These are phyloP conservation scores for Exobasidium rhododendri DNA, from an alignment of 1,284 basidiomycete genomes.

Conservation along the genomic window DNA sequence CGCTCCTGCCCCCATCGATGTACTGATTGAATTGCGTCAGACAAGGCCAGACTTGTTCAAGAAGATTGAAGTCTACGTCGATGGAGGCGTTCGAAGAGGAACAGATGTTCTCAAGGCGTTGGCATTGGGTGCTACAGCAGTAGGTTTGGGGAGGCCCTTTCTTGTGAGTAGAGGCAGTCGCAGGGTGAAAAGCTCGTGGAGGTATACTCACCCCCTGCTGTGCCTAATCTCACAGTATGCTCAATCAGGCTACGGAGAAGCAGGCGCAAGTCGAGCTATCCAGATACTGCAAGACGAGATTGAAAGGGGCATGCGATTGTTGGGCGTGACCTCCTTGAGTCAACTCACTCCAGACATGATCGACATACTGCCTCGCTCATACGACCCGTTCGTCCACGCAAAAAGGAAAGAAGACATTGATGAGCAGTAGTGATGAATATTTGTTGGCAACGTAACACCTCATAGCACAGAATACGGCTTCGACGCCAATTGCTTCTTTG, in stretches of 20 bases:
- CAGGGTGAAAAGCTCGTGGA: too few relatives aligned
- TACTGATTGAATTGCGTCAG: slow-evolving; percentile 61
- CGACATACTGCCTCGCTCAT: slow-evolving; percentile 34
- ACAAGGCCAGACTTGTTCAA: slow-evolving; percentile 73
- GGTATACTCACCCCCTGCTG: too few relatives aligned
- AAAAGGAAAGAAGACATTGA: background rate
- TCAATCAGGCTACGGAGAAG: slow-evolving; percentile 81
- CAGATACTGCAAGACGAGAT: slow-evolving; percentile 77
- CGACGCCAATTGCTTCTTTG: background rate
- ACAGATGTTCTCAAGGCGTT: slow-evolving; percentile 75
- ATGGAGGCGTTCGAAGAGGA: slow-evolving; percentile 80
- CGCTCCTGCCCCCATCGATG: slow-evolving; percentile 49
- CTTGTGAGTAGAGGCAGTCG: slow-evolving; percentile 57
- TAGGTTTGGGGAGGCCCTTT: slow-evolving; percentile 83
- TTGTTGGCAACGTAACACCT: background rate
- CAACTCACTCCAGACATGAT: slow-evolving; percentile 80
- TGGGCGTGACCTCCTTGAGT: slow-evolving; percentile 70
- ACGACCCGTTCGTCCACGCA: background rate
- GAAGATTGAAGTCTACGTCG: slow-evolving; percentile 73
- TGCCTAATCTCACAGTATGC: slow-evolving; percentile 64
- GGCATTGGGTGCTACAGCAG: slow-evolving; percentile 78
- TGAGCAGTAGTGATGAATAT: background rate
- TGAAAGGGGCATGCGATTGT: slow-evolving; percentile 70
- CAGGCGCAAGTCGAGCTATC: slow-evolving; percentile 71
- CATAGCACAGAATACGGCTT: background rate